phyloP scores from a whole-genome alignment of 257 asterid species.

The Craterostigma plantagineum region DNA sequence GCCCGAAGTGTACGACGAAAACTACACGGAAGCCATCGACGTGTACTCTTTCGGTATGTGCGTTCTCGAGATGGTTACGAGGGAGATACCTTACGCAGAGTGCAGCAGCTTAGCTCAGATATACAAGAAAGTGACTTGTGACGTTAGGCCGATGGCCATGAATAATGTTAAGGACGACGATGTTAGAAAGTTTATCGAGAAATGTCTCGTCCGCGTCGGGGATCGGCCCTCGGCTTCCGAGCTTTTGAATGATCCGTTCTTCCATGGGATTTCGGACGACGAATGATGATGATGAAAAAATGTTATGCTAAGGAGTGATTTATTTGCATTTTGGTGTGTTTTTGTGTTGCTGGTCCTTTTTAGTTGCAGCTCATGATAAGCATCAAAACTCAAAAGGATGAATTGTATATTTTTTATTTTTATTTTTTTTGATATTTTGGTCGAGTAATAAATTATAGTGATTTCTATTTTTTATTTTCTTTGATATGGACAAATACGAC shows the following conservation, averaged over 20 bases:
- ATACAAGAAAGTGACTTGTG: conserved; percentile 1
- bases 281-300: not conserved
- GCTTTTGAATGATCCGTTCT: conserved; percentile 1
- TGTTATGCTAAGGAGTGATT: too few relatives aligned
- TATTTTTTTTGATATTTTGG: too few relatives aligned
- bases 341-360: too few relatives aligned
- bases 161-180: not conserved
- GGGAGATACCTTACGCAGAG: conserved; percentile 1
- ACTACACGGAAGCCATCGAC: conserved; percentile 4
- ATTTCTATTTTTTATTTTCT: too few relatives aligned
- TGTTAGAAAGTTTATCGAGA: not conserved
- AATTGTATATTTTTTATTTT: too few relatives aligned
- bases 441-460: too few relatives aligned
- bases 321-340: too few relatives aligned
- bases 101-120: not conserved
- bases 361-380: too few relatives aligned
- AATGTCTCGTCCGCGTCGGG: not conserved
- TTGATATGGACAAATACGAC: too few relatives aligned
- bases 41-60: conserved; percentile 1
- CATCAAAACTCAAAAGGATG: not conserved
- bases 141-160: not conserved
- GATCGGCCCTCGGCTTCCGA: conserved; percentile 1
- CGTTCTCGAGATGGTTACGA: not conserved
- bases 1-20: conserved; percentile 1
- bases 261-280: not conserved